Conservation (phyloP, 371 early-diverging fungal genomes). For the Mucor ambiguus region DNA sequence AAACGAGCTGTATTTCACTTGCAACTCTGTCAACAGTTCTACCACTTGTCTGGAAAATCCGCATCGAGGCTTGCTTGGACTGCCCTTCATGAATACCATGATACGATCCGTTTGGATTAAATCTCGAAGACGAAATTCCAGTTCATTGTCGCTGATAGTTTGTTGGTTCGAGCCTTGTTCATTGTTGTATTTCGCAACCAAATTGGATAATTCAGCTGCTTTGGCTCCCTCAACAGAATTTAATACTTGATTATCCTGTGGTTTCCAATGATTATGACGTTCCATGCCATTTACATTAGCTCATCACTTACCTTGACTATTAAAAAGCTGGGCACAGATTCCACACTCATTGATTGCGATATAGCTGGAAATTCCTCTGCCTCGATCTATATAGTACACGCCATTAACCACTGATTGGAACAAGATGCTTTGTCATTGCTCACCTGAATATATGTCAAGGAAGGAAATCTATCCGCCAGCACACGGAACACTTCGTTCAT, state of each 20-base stretch:
- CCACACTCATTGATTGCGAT: background rate
- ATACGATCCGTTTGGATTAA: slow-evolving; percentile 63
- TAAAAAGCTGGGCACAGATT: background rate
- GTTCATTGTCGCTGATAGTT: slow-evolving; percentile 63
- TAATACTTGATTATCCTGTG: background rate
- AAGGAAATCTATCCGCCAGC: slow-evolving; percentile 56
- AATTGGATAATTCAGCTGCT: slow-evolving; percentile 1
- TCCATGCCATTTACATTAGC: background rate
- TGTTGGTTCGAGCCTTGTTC: background rate
- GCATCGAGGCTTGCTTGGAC: slow-evolving; percentile 82
- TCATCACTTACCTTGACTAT: background rate
- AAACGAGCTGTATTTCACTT: slow-evolving; percentile 67
- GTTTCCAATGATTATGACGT: background rate
- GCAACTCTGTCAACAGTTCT: slow-evolving; percentile 62
- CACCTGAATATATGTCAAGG: background rate
- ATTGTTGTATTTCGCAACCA: slow-evolving; percentile 1
- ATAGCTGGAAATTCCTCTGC: slow-evolving; percentile 56
- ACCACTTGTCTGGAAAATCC: slow-evolving; percentile 81
- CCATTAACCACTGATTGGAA: background rate
- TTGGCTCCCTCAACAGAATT: background rate
- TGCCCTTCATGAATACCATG: slow-evolving; percentile 94
- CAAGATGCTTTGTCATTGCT: background rate
- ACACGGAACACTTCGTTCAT: slow-evolving; percentile 87
- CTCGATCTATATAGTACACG: background rate
- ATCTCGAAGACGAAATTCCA: slow-evolving; percentile 68